Base-by-base conservation (phyloP, 352 stramenopile genomes). In the Phytophthora kernoviae region DNA sequence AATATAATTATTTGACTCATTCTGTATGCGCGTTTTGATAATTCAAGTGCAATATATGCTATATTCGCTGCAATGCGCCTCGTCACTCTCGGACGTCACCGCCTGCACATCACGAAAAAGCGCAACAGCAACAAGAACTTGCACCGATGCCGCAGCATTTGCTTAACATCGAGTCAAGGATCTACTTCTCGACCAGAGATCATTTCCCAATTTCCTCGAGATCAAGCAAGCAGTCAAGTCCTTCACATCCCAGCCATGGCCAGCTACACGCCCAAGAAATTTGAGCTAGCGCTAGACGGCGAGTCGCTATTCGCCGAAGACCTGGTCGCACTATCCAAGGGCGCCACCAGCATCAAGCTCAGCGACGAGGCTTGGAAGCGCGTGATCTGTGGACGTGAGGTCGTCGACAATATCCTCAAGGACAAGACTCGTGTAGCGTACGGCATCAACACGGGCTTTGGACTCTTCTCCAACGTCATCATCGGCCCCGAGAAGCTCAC, bases 381-480 rank as follows among this genome's bases (percentile, higher is more conserved):
- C 43, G 85, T 94, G n/a, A 65, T 77, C 5, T 76, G 70, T 48
- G 71, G 81, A 34, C 77, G 84, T 30, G 76, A 93, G 8, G 88
- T 96, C 53, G 86, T 96, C 8, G 88, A 96, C 70, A 90, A 88
- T 61, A 94, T 96, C 71, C 74, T 96, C 43, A 78, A 89, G 60
- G 84, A 90, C 63, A 81, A 70, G 20, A 78, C 77, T 44, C 78
- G 80, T 34, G 87, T 96, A 24, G 87, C 83, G 15, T 96, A 97
- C 76, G 90, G 90, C 51, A 97, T 97, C 80, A 97, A 97, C 77
- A 97, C 90, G 61, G 90, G 88, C 65, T 97, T 97, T 56, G 90
- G 90, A 1, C 76, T 95, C 52, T 97, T 96, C 73, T 94, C 81
- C 36, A 94, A 97, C 59, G 87, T 97, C 45, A 84, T 96, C 68